phyloP scores from a whole-genome alignment of 352 stramenopile genomes.

The Globisporangium rhizosaccharum region DNA sequence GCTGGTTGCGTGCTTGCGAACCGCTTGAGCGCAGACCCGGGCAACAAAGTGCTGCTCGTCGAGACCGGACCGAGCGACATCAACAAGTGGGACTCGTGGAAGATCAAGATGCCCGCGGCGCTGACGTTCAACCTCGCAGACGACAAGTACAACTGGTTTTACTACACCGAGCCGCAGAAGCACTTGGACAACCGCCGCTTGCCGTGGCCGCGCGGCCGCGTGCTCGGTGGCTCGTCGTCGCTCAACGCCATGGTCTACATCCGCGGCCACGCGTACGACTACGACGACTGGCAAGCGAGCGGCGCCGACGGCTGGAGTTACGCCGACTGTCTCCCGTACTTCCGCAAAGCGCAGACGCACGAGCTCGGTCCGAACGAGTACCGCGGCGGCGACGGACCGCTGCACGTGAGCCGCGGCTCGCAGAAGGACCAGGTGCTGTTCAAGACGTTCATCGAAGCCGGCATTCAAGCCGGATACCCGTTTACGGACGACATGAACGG shows the following conservation, averaged over 20 bases:
- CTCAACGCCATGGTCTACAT: conserved; percentile 92
- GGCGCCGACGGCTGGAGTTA: conserved; percentile 83
- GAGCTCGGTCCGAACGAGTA: conserved; percentile 74
- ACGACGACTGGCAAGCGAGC: conserved; percentile 77
- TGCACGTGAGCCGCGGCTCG: conserved; percentile 73
- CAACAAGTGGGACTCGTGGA: conserved; percentile 87
- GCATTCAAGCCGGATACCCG: conserved; percentile 77
- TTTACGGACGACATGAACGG: conserved; percentile 90
- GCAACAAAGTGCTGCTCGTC: conserved; percentile 86
- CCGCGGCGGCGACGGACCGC: conserved; percentile 72
- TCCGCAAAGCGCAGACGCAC: conserved; percentile 80
- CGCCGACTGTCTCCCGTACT: conserved; percentile 84
- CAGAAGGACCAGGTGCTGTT: conserved; percentile 85
- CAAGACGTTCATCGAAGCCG: conserved; percentile 86
- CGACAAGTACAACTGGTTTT: conserved; percentile 87
- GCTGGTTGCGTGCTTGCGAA: conserved; percentile 90
- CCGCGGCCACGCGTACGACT: conserved; percentile 82
- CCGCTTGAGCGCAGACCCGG: conserved; percentile 74
- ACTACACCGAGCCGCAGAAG: conserved; percentile 83
- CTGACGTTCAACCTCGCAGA: conserved; percentile 82
- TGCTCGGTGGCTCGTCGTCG: conserved; percentile 86
- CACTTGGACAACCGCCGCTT: conserved; percentile 72
- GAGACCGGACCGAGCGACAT: conserved; percentile 84
- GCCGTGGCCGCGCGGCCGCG: conserved; percentile 81
- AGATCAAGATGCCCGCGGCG: conserved; percentile 87